Evolutionary conservation across 2,329 filamentous ascomycete genomes (phyloP), one percentile per base, ranked within the genome.

Genomic region (Pseudogymnoascus sp.): DNA sequence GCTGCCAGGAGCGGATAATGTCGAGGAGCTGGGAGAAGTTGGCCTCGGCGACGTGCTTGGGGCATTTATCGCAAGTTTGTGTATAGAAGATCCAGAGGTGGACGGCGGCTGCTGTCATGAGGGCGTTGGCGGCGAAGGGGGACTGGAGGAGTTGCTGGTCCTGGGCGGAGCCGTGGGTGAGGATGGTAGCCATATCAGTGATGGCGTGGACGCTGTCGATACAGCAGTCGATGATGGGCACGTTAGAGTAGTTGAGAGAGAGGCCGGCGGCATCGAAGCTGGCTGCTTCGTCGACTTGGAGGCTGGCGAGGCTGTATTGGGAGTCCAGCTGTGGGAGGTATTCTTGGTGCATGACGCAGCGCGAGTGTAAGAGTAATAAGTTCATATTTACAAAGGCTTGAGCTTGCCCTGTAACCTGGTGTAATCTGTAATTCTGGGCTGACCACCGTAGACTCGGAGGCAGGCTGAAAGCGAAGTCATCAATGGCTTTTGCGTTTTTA

Each of bases 381-480:
- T 57, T 64, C 28, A 65, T 23, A 26, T 65, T 65, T n/a, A 65
- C 42, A n/a, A 33, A 65, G 13, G 57, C 42, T 36, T 65, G 64
- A n/a, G 64, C 64, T 28, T 65, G 64, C 9, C 64, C 64, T 28
- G 64, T 65, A n/a, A 64, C 36, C 59, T 61, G 64, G 23, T 65
- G 64, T n/a, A 64, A 17, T 33, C 36, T 65, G 26, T 64, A 65
- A 17, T 64, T 64, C 10, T 59, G 42, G 28, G 26, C 10, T 11
- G 63, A 64, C 60, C 60, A 62, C 9, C 23, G 21, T 31, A 62
- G 11, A 50, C 35, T 36, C 28, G 42, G 28, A 4, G 61, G 61
- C 1, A 62, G 21, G 44, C 11, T 36, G 1, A 44, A 13, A 11
- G 38, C 23, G 19, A 62, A 62, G 3, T 31, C 17, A 17, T 62